A percentile compares a stretch with the other conserved stretches of the same genome.
Conservation (phyloP, 495 filamentous ascomycete genomes). For the Parachaetomium inaequale region DNA sequence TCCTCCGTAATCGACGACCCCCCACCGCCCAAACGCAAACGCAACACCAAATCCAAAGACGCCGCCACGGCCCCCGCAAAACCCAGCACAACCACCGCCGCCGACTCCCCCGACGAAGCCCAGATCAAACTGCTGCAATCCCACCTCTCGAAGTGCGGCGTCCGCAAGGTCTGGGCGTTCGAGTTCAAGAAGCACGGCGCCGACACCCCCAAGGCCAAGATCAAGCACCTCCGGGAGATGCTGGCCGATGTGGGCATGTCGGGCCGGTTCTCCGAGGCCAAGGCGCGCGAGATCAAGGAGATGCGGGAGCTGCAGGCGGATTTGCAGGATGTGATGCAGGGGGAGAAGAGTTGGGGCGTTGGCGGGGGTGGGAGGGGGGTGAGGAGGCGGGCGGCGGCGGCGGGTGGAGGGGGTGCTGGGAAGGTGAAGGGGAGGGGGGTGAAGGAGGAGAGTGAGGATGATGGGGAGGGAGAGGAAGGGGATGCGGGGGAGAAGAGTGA, state of each 20-base stretch:
- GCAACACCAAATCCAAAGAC: constrained; percentile 24
- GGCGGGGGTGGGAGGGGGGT: constrained; percentile 30
- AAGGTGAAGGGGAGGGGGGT: constrained; percentile 27
- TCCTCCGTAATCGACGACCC: constrained; percentile 59
- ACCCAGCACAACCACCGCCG: constrained; percentile 23
- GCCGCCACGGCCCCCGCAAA: background rate
- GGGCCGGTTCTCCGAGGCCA: constrained; percentile 78
- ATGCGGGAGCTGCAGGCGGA: constrained; percentile 76
- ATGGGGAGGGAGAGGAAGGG: constrained; percentile 31
- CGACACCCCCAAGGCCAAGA: constrained; percentile 64
- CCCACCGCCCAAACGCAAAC: constrained; percentile 27
- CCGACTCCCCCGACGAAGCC: constrained; percentile 64
- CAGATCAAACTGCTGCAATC: constrained; percentile 90
- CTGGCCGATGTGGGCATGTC: constrained; percentile 80
- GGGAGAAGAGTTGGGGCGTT: constrained; percentile 73
- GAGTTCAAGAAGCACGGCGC: constrained; percentile 74
- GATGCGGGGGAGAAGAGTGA: constrained; percentile 29
- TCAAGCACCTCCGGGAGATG: constrained; percentile 72
- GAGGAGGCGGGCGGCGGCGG: constrained; percentile 39
- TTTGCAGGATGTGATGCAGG: constrained; percentile 74
- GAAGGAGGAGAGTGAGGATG: constrained; percentile 47
- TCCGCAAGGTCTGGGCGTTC: constrained; percentile 86
- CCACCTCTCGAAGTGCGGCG: constrained; percentile 85
- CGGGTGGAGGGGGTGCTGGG: background rate
- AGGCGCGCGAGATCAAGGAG: constrained; percentile 81